Evolutionary conservation across 2,329 filamentous ascomycete genomes (phyloP).

Genomic region (Aspergillus sp.): DNA sequence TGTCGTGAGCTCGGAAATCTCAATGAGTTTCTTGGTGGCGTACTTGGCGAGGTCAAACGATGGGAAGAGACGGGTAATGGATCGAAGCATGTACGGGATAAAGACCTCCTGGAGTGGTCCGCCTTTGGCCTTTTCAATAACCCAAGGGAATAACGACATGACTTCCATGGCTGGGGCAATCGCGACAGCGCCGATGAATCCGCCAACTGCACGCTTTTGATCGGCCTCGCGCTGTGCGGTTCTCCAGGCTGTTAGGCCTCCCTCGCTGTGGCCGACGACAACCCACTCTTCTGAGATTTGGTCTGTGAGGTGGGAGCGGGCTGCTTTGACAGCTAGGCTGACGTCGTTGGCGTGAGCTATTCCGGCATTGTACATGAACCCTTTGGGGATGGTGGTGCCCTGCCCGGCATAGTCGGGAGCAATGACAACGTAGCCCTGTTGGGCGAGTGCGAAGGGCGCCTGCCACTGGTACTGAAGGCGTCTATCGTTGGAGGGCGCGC

Average conservation of each 20-base stretch:
- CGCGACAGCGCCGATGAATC: slow-evolving; percentile 10
- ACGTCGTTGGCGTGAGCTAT: slow-evolving; percentile 46
- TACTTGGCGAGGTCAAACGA: background rate
- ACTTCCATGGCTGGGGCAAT: background rate
- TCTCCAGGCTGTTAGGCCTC: background rate
- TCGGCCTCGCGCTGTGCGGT: background rate
- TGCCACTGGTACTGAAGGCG: slow-evolving; percentile 44
- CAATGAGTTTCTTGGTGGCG: background rate
- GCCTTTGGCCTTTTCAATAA: background rate
- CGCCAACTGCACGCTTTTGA: slow-evolving; percentile 7
- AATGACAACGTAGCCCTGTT: slow-evolving; percentile 40
- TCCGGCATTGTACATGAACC: slow-evolving; percentile 37
- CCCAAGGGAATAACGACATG: background rate
- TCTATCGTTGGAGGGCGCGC: slow-evolving; percentile 44
- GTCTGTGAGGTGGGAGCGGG: slow-evolving; percentile 49
- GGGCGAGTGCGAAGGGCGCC: slow-evolving; percentile 41
- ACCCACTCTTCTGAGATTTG: slow-evolving; percentile 3
- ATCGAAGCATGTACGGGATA: background rate
- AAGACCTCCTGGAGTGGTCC: background rate
- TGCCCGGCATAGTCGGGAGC: slow-evolving; percentile 5
- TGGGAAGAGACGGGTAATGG: background rate
- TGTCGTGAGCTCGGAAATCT: background rate
- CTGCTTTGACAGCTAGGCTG: slow-evolving; percentile 45
- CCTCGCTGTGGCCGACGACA: slow-evolving; percentile 8
- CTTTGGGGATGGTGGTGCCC: slow-evolving; percentile 40